A percentile compares a stretch with the other conserved stretches of the same genome.
phyloP scores from a whole-genome alignment of 768 basidiomycete species.

The Phanerochaete carnosa region DNA sequence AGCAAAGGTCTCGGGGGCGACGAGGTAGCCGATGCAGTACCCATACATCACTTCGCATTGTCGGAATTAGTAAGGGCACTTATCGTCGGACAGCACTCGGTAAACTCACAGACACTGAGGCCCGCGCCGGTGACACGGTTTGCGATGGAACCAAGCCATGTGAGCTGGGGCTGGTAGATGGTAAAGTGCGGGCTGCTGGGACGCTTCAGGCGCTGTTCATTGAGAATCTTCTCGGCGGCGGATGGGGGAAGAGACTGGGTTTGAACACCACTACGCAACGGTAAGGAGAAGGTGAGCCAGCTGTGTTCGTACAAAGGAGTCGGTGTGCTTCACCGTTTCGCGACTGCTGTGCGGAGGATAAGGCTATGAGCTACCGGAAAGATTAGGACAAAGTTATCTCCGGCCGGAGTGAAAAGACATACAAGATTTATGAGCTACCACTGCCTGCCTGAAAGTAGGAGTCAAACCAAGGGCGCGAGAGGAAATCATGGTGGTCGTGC shows the following conservation, averaged over 20 bases:
- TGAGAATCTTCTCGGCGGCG: constrained; percentile 62
- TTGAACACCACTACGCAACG: constrained; percentile 47
- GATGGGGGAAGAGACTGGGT: constrained; percentile 64
- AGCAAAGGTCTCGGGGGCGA: constrained; percentile 77
- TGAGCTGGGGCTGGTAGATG: constrained; percentile 94
- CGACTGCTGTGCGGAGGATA: constrained; percentile 17
- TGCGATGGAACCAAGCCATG: constrained; percentile 82
- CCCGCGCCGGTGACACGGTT: constrained; percentile 85
- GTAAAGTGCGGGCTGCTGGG: constrained; percentile 94
- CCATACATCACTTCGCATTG: constrained; percentile 71
- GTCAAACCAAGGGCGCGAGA: constrained; percentile 56
- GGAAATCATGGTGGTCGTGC: constrained; percentile 32
- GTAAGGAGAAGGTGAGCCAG: not conserved
- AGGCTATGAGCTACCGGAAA: constrained; percentile 17
- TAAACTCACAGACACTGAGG: constrained; percentile 68
- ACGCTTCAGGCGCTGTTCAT: constrained; percentile 83
- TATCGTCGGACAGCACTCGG: not conserved
- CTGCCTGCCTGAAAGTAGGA: constrained; percentile 49
- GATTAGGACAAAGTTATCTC: not conserved
- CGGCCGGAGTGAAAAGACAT: constrained; percentile 13
- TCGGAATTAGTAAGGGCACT: constrained; percentile 3
- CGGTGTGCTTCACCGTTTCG: constrained; percentile 19
- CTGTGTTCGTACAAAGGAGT: not conserved
- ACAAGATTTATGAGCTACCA: constrained; percentile 34
- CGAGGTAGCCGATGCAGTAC: constrained; percentile 82